Conservation (phyloP, 2,329 filamentous ascomycete species). For the Aciculosporium take region DNA sequence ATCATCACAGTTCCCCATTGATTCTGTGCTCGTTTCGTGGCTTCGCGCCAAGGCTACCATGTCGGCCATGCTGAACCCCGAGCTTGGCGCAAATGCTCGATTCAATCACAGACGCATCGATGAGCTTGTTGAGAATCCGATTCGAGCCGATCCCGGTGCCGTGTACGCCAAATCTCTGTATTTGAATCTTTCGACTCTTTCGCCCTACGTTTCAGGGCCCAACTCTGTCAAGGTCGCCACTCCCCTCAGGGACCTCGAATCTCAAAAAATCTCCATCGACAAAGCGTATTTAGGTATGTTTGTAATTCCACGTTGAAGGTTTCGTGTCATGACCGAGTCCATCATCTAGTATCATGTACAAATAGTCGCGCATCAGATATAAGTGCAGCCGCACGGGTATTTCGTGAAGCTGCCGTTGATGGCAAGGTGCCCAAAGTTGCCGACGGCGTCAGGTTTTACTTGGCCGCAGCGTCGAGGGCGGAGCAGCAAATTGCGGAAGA, state of each 20-base stretch:
- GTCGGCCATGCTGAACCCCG: constrained; percentile 38
- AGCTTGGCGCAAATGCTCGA: constrained; percentile 34
- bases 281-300: not conserved
- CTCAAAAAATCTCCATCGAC: not conserved
- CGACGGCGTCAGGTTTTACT: constrained; percentile 67
- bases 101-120: constrained; percentile 65
- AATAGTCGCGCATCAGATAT: constrained; percentile 1
- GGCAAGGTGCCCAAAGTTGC: constrained; percentile 57
- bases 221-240: constrained; percentile 55
- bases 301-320: too few relatives aligned
- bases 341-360: not conserved
- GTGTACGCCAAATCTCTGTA: constrained; percentile 73
- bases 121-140: constrained; percentile 50
- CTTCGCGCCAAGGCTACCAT: constrained; percentile 61
- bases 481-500: constrained; percentile 69
- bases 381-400: not conserved
- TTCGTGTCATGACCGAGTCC: not conserved
- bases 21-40: constrained; percentile 58
- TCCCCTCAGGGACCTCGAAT: not conserved
- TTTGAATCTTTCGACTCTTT: constrained; percentile 68
- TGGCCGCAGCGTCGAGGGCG: constrained; percentile 64
- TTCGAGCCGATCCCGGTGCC: constrained; percentile 61
- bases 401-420: constrained; percentile 25
- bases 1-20: constrained; percentile 55
- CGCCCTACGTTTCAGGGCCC: constrained; percentile 73